Percentiles rank a stretch among this genome's conserved stretches.
phyloP scores from a whole-genome alignment of 2,329 filamentous ascomycete species.

The Calonectria hongkongensis region DNA sequence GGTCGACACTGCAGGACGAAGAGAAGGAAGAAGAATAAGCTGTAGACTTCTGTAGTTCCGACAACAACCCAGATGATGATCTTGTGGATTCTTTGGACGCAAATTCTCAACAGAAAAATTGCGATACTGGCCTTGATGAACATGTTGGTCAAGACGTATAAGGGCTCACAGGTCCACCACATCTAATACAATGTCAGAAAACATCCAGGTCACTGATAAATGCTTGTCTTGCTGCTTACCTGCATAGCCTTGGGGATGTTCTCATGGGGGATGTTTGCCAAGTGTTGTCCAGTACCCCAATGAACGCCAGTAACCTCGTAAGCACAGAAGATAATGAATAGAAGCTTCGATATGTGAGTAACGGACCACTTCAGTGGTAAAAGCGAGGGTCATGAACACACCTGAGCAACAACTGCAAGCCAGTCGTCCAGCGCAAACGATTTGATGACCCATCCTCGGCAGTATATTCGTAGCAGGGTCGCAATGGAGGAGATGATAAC shows the following conservation, averaged over 20 bases:
- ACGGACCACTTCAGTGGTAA: neutral
- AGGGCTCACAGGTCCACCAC: constrained; percentile 64
- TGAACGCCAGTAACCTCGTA: constrained; percentile 13
- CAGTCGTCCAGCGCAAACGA: constrained; percentile 59
- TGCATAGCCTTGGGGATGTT: constrained; percentile 12
- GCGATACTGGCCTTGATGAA: constrained; percentile 63
- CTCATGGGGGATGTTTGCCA: neutral
- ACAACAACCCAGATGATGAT: constrained; percentile 49
- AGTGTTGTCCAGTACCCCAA: constrained; percentile 1
- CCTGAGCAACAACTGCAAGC: constrained; percentile 53
- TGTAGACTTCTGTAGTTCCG: constrained; percentile 2
- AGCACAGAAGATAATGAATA: constrained; percentile 6
- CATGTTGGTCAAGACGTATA: constrained; percentile 61
- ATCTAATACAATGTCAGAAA: constrained; percentile 48
- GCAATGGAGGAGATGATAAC: neutral
- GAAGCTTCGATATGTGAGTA: constrained; percentile 1
- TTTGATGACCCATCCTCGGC: constrained; percentile 58
- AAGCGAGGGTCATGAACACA: neutral
- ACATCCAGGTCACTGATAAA: neutral
- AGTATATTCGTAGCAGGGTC: constrained; percentile 55
- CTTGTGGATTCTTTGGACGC: constrained; percentile 53
- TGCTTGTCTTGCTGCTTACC: neutral
- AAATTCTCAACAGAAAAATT: constrained; percentile 63
- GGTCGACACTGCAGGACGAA: constrained; percentile 15
- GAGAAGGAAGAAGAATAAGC: constrained; percentile 9